Base-by-base conservation (phyloP, 352 stramenopile genomes). In the Globisporangium ultimum region DNA sequence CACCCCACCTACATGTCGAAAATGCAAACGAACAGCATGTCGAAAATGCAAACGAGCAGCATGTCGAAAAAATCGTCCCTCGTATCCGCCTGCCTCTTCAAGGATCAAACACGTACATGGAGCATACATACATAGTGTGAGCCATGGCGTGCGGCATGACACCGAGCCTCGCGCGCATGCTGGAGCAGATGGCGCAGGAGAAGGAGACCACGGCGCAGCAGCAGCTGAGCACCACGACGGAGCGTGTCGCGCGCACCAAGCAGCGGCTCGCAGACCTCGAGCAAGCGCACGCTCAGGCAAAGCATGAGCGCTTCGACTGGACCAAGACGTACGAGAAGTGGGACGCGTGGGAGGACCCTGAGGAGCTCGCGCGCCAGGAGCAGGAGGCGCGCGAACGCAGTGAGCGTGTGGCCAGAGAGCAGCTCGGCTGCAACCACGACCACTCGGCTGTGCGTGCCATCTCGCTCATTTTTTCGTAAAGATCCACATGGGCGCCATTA, bases 361-460 rank as follows among this genome's bases (percentile, higher is more conserved):
- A 95, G 48, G 85, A 93, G 64, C 73, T 93, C 13, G 82, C 75
- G 17, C 73, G 66, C 28, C 69, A 82, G 32, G 81, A 95, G 48
- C 72, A 87, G 55, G 71, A 78, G 28, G 76, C 80, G 40, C 65
- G 81, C 20, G 80, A 85, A 14, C 88, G 84, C 59, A 80, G 75
- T 21, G 78, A 85, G 49, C 77, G 80, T 0, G 76, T 78, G 0
- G 42, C 64, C 0, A 74, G 77, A 52, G 61, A 66, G 22, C 74
- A 86, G 24, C 74, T 75, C 45, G 71, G 77, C 34, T 95, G 85
- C 71, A 87, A 91, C 60, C 85, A 95, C 64, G 85, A 95, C 67
- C 85, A 95, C 69, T 95, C 85, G 52, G 83, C 85, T 22, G 28
- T 65, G 42, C 58, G 58, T 34, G 5, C 2, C 24, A 32, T 32